Conservation (phyloP, 257 asterid genomes). For the Linderniella brevidens region DNA sequence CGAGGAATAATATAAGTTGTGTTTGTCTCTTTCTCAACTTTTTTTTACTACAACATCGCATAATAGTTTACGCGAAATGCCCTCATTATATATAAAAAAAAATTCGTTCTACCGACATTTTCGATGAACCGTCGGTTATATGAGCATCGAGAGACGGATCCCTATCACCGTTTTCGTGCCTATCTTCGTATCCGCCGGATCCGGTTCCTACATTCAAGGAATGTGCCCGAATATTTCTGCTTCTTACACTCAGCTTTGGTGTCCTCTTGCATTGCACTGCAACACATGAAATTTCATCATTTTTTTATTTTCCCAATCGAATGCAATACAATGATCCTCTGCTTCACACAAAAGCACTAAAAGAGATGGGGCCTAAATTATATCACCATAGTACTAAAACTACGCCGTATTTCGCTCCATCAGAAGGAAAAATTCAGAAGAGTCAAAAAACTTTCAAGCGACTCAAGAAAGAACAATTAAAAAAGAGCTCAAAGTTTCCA, state of each 20-base stretch:
- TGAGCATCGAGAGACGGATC: slow-evolving; percentile 13
- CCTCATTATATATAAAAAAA: not conserved
- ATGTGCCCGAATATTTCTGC: slow-evolving; percentile 14
- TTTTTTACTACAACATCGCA: not conserved
- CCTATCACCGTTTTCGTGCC: slow-evolving; percentile 17
- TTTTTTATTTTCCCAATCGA: not conserved
- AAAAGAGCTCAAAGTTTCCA: no score
- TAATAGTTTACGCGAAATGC: not conserved
- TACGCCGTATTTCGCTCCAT: no score
- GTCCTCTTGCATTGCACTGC: slow-evolving; percentile 18
- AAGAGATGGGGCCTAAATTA: no score
- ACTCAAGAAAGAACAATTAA: no score
- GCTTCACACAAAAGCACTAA: no score
- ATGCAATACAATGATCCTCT: not conserved
- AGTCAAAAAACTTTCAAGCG: no score
- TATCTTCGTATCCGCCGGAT: slow-evolving; percentile 36
- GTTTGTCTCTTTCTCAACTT: not conserved
- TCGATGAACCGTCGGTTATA: slow-evolving; percentile 16
- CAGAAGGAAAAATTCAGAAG: no score
- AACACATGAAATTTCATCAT: not conserved
- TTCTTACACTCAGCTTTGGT: slow-evolving; percentile 13
- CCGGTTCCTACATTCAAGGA: slow-evolving; percentile 48
- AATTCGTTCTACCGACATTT: slow-evolving; percentile 15
- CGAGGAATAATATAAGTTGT: slow-evolving; percentile 8
- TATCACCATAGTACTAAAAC: no score